Conservation (phyloP, 192 early-diverging fungal species). For the Phlyctochytrium planicorne region DNA sequence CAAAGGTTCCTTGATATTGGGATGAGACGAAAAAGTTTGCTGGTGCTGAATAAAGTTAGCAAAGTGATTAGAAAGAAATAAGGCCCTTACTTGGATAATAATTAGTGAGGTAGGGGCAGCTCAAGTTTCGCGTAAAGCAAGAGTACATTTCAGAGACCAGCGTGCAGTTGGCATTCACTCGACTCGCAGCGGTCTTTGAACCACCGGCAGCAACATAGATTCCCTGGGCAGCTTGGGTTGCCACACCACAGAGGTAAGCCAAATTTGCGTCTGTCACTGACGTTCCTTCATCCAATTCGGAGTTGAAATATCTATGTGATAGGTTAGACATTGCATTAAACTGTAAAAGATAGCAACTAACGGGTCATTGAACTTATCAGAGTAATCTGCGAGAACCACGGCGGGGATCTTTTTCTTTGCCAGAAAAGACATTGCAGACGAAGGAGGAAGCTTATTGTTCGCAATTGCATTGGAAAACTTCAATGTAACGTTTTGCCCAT, state of each 20-base stretch:
- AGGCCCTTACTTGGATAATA: constrained; percentile 1
- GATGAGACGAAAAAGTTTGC: not conserved
- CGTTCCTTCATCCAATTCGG: constrained; percentile 60
- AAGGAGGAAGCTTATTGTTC: constrained; percentile 63
- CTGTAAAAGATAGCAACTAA: constrained; percentile 23
- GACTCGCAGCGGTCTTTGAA: constrained; percentile 36
- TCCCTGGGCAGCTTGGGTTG: constrained; percentile 54
- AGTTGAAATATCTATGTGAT: constrained; percentile 55
- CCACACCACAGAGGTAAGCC: constrained; percentile 58
- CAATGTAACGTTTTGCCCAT: constrained; percentile 7
- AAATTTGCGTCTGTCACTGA: constrained; percentile 36
- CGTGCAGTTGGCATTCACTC: constrained; percentile 53
- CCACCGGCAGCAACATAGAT: constrained; percentile 56
- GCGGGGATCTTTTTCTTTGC: constrained; percentile 61
- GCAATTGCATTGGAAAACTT: constrained; percentile 43
- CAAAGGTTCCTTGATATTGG: constrained; percentile 19
- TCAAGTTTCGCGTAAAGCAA: constrained; percentile 67
- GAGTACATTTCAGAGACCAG: constrained; percentile 49
- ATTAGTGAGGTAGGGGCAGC: constrained; percentile 40
- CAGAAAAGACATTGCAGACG: constrained; percentile 70
- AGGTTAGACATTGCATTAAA: constrained; percentile 18
- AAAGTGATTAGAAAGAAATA: not conserved
- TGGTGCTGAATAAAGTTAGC: not conserved
- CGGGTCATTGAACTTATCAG: constrained; percentile 48
- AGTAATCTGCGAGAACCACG: constrained; percentile 64